phyloP scores from a whole-genome alignment of 331 rosid genomes.

The Telfairia occidentalis region DNA sequence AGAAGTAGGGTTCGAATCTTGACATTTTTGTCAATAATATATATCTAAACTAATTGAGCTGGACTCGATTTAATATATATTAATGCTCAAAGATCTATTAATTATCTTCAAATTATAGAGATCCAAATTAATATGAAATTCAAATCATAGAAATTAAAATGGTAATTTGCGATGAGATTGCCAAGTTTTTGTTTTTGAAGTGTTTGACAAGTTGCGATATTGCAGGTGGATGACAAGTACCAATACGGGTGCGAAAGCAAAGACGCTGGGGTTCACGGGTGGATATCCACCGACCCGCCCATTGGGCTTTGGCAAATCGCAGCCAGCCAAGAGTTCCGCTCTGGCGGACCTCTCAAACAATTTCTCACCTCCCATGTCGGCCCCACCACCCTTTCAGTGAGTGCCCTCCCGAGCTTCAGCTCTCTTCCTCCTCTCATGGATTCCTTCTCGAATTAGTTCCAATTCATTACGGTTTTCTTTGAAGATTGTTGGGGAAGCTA shows the following conservation, averaged over 20 bases:
- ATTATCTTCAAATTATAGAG: no score
- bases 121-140: no score
- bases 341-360: constrained; percentile 86
- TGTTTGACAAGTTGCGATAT: neutral
- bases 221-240: constrained; percentile 89
- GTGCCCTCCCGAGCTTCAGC: no score
- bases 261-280: constrained; percentile 64
- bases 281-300: constrained; percentile 44
- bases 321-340: constrained; percentile 64
- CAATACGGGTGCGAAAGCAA: constrained; percentile 74
- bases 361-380: constrained; percentile 81
- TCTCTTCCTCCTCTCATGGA: neutral
- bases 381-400: constrained; percentile 61
- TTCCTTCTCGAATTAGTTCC: no score
- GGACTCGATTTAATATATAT: no score
- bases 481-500: neutral
- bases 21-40: no score
- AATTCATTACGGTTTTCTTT: neutral
- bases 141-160: neutral
- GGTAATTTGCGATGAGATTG: neutral
- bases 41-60: no score
- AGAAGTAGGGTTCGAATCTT: no score
- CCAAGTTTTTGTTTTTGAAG: neutral
- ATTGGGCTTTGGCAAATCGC: constrained; percentile 76
- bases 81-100: no score